Evolutionary conservation across 2,329 filamentous ascomycete genomes (phyloP).

Genomic region (Fusarium nygamai): DNA sequence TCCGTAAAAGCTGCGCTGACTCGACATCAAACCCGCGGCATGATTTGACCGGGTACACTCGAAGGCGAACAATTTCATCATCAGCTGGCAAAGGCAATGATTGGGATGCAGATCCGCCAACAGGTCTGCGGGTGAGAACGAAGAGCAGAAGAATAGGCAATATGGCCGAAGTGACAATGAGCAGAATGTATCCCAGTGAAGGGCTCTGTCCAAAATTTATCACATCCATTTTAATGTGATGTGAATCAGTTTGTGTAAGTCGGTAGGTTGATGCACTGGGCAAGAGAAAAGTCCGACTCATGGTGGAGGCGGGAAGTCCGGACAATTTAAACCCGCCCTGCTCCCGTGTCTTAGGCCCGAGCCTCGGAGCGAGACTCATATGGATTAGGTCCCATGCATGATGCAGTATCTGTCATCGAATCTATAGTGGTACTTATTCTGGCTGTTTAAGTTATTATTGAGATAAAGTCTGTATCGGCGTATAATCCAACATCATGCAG

Average conservation of each 20-base stretch:
- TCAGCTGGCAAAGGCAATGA: conserved; percentile 16
- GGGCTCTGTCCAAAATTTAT: background rate
- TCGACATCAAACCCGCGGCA: conserved; percentile 69
- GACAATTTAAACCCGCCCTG: conserved; percentile 1
- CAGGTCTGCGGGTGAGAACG: background rate
- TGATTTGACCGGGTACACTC: conserved; percentile 73
- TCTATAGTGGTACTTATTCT: background rate
- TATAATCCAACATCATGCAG: background rate
- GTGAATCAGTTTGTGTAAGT: background rate
- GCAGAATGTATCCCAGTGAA: background rate
- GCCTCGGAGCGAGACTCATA: background rate
- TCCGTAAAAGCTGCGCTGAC: conserved; percentile 60
- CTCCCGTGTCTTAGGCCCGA: background rate
- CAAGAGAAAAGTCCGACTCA: background rate
- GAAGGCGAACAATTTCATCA: conserved; percentile 50
- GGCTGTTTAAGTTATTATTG: background rate
- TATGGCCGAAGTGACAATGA: background rate
- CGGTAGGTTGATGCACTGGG: background rate
- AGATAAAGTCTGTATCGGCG: background rate
- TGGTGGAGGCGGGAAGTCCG: background rate
- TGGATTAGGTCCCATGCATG: background rate
- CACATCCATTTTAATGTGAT: background rate
- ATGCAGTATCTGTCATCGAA: background rate
- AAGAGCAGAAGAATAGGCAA: conserved; percentile 16
- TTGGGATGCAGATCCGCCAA: background rate